Percentiles rank a stretch among this genome's conserved stretches.
These are phyloP conservation scores for Nitzschia palea DNA, from an alignment of 108 stramenopile genomes.

Conservation along the genomic window DNA sequence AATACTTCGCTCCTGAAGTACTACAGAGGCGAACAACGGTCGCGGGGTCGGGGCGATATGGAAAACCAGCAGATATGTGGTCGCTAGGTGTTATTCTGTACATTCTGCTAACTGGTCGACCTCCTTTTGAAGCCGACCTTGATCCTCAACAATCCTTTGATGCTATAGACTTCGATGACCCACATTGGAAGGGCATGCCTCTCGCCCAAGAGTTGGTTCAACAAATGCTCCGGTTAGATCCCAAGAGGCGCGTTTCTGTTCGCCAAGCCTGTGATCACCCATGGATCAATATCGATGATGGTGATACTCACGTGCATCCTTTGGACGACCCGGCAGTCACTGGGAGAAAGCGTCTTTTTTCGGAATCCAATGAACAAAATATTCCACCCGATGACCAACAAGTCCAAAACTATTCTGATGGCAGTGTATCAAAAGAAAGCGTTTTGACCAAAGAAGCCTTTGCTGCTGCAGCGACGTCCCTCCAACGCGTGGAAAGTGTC, in stretches of 20 bases:
- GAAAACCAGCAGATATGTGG: conserved; percentile 86
- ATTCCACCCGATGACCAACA: conserved; percentile 1
- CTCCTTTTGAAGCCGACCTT: conserved; percentile 70
- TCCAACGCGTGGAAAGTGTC: conserved; percentile 5
- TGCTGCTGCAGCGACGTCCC: conserved; percentile 8
- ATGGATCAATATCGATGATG: conserved; percentile 84
- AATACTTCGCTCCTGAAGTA: conserved; percentile 93
- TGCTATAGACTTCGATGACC: conserved; percentile 41
- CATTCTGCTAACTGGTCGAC: conserved; percentile 74
- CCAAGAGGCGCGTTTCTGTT: conserved; percentile 62
- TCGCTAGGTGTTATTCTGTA: conserved; percentile 85
- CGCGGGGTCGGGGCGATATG: conserved; percentile 76
- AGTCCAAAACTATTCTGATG: neutral
- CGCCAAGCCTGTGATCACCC: conserved; percentile 71
- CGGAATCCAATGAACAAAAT: conserved; percentile 6
- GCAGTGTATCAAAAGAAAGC: neutral
- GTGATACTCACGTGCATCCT: conserved; percentile 84
- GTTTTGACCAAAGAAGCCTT: conserved; percentile 10
- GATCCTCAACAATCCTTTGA: conserved; percentile 38
- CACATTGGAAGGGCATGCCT: conserved; percentile 28
- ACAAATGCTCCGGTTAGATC: conserved; percentile 60
- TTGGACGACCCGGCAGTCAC: conserved; percentile 67
- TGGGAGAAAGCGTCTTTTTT: conserved; percentile 10
- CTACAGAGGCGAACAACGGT: conserved; percentile 71
- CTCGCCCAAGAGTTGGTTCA: conserved; percentile 73